Percentiles rank a stretch among this genome's conserved stretches.
Evolutionary conservation across 2,329 filamentous ascomycete genomes (phyloP).

Genomic region (Colletotrichum musicola): DNA sequence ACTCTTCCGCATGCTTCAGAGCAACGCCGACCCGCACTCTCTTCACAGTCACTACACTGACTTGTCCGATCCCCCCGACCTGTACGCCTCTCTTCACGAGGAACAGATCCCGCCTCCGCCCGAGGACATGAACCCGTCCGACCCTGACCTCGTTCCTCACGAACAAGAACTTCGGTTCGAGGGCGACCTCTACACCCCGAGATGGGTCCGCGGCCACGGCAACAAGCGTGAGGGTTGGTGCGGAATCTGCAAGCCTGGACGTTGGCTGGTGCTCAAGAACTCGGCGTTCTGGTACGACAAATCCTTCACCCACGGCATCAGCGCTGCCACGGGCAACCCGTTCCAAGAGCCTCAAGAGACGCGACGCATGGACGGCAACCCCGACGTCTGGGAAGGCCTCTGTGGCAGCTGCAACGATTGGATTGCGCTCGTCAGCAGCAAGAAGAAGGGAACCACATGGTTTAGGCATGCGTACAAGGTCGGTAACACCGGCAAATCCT

Average conservation of each 20-base stretch:
- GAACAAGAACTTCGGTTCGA: slow-evolving; percentile 85
- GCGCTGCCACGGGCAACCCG: slow-evolving; percentile 81
- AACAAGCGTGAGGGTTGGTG: slow-evolving; percentile 94
- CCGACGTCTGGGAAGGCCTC: slow-evolving; percentile 84
- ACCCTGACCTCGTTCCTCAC: slow-evolving; percentile 81
- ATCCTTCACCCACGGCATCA: slow-evolving; percentile 89
- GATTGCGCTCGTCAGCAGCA: slow-evolving; percentile 85
- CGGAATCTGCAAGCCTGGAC: slow-evolving; percentile 85
- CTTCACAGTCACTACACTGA: slow-evolving; percentile 79
- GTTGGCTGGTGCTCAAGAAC: slow-evolving; percentile 91
- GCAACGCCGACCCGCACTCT: slow-evolving; percentile 77
- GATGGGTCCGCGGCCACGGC: slow-evolving; percentile 86
- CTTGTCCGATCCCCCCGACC: slow-evolving; percentile 79
- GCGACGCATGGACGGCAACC: slow-evolving; percentile 81
- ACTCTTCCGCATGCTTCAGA: slow-evolving; percentile 79
- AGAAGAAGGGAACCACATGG: slow-evolving; percentile 94
- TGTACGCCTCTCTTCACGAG: slow-evolving; percentile 81
- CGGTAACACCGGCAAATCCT: slow-evolving; percentile 44
- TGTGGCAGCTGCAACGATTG: slow-evolving; percentile 85
- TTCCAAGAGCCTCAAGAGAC: slow-evolving; percentile 84
- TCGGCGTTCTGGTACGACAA: slow-evolving; percentile 96
- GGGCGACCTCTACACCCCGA: slow-evolving; percentile 85
- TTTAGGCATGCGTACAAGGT: slow-evolving; percentile 92
- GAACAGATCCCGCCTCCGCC: slow-evolving; percentile 80
- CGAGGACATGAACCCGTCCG: slow-evolving; percentile 84